Evolutionary conservation across 257 asterid genomes (phyloP), one percentile per base, ranked within the genome.

Genomic region (Solanum pennellii): DNA sequence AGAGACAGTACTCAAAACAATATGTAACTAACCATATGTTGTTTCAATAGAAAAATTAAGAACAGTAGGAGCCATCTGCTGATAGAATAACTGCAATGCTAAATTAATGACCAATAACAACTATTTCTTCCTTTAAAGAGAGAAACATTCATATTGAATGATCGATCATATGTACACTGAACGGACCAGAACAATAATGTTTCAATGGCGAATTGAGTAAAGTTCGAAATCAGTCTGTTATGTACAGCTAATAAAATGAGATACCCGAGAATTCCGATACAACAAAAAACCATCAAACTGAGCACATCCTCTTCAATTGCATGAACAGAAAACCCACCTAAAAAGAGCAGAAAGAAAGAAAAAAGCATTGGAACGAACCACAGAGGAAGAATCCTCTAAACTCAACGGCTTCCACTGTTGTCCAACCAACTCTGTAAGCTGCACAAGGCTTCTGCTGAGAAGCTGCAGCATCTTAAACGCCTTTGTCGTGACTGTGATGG

Each of bases 401-500:
- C 42, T 88, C 91, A 90, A 31, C 49, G 90, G 86, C 86, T 88
- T n/a, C 90, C 90, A 44, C 83, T 88, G 49, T 93, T 91, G 5
- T 93, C 96, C 89, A 94, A 89, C 89, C 91, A 89, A 86, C 90
- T 92, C 89, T 94, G 90, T 87, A 93, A 31, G 87, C 92, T 92
- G 91, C 95, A 90, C 88, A 94, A 47, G 75, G 98, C 98, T 90
- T 94, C 98, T 0, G 96, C 95, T 3, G 98, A 93, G 56, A 95
- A 94, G 91, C 94, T 91, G 89, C 95, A 95, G 65, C 95, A 90
- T 87, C 95, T 86, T 23, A 92, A 83, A 71, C 89, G 92, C 80
- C 91, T 91, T 9, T 89, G 93, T 9, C 89, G 91, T 5, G 89
- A 65, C 6, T 93, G 88, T 0, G 89, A 74, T 12, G 86, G 83